phyloP scores from a whole-genome alignment of 2,329 filamentous ascomycete species.

The Penicillium sp. region DNA sequence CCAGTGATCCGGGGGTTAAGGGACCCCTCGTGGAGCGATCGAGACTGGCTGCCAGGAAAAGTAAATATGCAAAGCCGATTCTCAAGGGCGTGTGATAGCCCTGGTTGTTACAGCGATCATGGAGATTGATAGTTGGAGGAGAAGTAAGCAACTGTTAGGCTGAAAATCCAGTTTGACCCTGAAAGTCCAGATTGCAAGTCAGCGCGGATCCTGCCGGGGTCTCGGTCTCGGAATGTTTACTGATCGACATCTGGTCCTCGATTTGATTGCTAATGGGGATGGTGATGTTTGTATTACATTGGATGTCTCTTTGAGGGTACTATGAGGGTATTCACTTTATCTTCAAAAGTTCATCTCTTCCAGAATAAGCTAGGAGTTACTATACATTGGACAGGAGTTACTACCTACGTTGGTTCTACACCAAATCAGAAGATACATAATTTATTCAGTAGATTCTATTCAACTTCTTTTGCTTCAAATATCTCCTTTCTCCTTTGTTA shows the following conservation, averaged over 20 bases:
- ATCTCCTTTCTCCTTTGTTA: too few species aligned
- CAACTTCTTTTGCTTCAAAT: too few species aligned
- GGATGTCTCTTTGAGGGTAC: too few species aligned
- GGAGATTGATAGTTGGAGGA: constrained; percentile 5
- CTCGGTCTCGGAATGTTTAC: too few species aligned
- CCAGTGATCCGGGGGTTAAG: constrained; percentile 15
- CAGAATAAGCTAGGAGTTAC: not conserved
- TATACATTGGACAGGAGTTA: too few species aligned
- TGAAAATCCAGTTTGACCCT: constrained; percentile 5
- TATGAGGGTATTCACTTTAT: not conserved
- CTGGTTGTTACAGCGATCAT: constrained; percentile 19
- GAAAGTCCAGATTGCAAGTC: constrained; percentile 7
- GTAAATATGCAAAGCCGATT: not conserved
- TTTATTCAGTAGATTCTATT: too few species aligned
- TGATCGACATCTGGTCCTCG: too few species aligned
- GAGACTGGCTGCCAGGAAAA: not conserved
- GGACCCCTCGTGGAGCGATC: constrained; percentile 9
- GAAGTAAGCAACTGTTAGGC: constrained; percentile 2
- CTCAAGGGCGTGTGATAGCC: constrained; percentile 23
- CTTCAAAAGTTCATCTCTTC: not conserved
- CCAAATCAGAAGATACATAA: too few species aligned
- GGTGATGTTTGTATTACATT: not conserved
- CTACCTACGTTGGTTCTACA: too few species aligned
- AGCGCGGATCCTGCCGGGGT: constrained; percentile 8
- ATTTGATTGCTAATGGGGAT: not conserved